These are phyloP conservation scores for Berberis vulgaris DNA, from an alignment of 164 flowering plant species.

Conservation along the genomic window DNA sequence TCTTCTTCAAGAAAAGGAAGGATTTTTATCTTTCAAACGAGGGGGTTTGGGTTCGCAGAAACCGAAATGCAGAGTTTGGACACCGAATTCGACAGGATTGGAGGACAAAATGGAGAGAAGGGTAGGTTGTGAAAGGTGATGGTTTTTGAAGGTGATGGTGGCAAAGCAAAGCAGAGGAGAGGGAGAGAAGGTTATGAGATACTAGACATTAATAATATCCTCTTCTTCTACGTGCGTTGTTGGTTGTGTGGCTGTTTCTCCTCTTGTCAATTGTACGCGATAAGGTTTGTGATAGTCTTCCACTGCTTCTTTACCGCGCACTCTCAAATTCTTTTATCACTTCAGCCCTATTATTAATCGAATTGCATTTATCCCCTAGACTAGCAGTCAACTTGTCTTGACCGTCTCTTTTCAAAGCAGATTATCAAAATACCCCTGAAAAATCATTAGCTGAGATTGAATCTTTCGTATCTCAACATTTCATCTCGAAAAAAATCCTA, in stretches of 20 bases:
- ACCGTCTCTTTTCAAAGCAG: too few species aligned
- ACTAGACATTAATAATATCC: too few species aligned
- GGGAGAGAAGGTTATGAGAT: too few species aligned
- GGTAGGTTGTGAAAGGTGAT: not conserved
- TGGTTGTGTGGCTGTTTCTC: slow-evolving; percentile 9
- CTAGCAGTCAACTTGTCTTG: too few species aligned
- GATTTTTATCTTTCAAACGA: not conserved
- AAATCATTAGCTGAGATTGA: too few species aligned
- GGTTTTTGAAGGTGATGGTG: not conserved
- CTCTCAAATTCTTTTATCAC: too few species aligned
- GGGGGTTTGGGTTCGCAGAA: not conserved
- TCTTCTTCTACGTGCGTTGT: not conserved
- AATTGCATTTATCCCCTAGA: too few species aligned
- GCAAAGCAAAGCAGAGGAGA: not conserved
- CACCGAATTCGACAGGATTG: not conserved
- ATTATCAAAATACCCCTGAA: too few species aligned
- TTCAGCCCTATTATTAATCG: too few species aligned
- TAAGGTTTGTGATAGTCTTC: slow-evolving; percentile 11
- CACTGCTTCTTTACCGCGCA: not conserved
- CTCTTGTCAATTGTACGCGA: slow-evolving; percentile 5
- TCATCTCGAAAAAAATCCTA: too few species aligned
- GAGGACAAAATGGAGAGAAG: not conserved
- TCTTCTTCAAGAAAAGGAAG: not conserved
- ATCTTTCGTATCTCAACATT: too few species aligned
- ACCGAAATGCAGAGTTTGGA: not conserved